A percentile compares a stretch with the other conserved stretches of the same genome.
Conservation (phyloP, 2,329 filamentous ascomycete species). For the Gnomoniopsis smithogilvyi region DNA sequence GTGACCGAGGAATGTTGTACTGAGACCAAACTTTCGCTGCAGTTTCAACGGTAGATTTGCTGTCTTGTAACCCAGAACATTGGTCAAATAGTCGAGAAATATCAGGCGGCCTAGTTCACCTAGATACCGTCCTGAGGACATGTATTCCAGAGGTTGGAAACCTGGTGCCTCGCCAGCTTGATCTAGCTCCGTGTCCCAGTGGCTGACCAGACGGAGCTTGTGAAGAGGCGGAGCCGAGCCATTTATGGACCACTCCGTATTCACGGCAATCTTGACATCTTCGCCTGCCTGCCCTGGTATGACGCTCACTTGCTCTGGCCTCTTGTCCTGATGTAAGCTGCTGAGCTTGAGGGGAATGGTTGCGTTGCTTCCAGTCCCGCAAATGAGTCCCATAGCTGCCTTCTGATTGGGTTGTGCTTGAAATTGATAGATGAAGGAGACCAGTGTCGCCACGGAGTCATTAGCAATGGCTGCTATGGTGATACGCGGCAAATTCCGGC, state of each 20-base stretch:
- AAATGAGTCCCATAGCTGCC: conserved; percentile 76
- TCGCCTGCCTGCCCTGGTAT: conserved; percentile 41
- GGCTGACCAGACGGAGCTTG: conserved; percentile 60
- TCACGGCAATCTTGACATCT: conserved; percentile 69
- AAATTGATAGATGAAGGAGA: conserved; percentile 72
- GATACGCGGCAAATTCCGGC: conserved; percentile 56
- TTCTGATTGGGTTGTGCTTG: conserved; percentile 58
- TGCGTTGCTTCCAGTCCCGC: conserved; percentile 78
- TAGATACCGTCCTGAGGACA: conserved; percentile 76
- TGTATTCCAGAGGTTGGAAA: conserved; percentile 81
- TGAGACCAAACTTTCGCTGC: conserved; percentile 57
- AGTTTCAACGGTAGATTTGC: conserved; percentile 53
- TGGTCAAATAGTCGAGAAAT: conserved; percentile 61
- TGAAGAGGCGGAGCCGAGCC: conserved; percentile 67
- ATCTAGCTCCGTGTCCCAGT: conserved; percentile 69
- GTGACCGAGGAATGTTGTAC: conserved; percentile 71
- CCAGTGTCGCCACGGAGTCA: conserved; percentile 75
- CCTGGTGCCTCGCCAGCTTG: conserved; percentile 65
- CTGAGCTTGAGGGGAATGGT: conserved; percentile 68
- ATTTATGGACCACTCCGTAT: conserved; percentile 82
- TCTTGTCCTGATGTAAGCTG: conserved; percentile 62
- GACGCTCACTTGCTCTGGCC: conserved; percentile 45
- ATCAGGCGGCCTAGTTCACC: conserved; percentile 73
- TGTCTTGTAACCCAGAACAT: conserved; percentile 33
- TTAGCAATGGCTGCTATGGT: conserved; percentile 76